Conservation (phyloP, 305 asterid genomes). For the Fraxinus latifolia region DNA sequence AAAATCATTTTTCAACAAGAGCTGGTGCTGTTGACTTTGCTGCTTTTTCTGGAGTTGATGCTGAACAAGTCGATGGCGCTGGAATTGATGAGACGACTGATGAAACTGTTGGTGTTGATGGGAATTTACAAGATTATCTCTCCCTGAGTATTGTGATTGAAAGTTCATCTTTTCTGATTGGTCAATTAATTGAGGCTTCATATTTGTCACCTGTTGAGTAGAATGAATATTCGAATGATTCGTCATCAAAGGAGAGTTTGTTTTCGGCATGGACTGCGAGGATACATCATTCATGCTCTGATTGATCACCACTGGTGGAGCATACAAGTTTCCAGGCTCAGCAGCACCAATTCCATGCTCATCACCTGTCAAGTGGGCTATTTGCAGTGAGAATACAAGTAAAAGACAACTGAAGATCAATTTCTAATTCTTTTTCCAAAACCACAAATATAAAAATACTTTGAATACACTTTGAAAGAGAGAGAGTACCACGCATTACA, state of each 20-base stretch:
- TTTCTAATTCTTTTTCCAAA: neutral
- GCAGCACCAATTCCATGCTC: slow-evolving; percentile 53
- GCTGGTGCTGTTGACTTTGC: slow-evolving; percentile 61
- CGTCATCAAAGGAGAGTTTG: slow-evolving; percentile 47
- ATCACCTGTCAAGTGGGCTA: slow-evolving; percentile 57
- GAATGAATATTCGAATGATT: slow-evolving; percentile 44
- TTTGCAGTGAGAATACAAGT: slow-evolving; percentile 19
- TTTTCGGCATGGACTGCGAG: slow-evolving; percentile 49
- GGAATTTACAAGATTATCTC: slow-evolving; percentile 50
- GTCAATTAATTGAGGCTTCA: slow-evolving; percentile 49
- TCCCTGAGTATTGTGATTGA: slow-evolving; percentile 45
- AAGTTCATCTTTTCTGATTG: slow-evolving; percentile 51
- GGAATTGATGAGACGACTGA: slow-evolving; percentile 66
- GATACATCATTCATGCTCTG: slow-evolving; percentile 47
- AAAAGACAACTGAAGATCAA: slow-evolving; percentile 10
- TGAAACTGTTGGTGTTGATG: slow-evolving; percentile 56
- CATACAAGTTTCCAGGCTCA: slow-evolving; percentile 62
- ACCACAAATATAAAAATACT: neutral
- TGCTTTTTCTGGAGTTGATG: slow-evolving; percentile 62
- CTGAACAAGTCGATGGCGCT: slow-evolving; percentile 50
- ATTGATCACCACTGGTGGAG: slow-evolving; percentile 46
- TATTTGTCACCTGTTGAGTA: slow-evolving; percentile 48
- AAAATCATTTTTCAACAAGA: slow-evolving; percentile 43
- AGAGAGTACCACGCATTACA: slow-evolving; percentile 49
- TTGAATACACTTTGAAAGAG: slow-evolving; percentile 8